Conservation (phyloP, 306 rosid genomes). For the Ormosia emarginata region DNA sequence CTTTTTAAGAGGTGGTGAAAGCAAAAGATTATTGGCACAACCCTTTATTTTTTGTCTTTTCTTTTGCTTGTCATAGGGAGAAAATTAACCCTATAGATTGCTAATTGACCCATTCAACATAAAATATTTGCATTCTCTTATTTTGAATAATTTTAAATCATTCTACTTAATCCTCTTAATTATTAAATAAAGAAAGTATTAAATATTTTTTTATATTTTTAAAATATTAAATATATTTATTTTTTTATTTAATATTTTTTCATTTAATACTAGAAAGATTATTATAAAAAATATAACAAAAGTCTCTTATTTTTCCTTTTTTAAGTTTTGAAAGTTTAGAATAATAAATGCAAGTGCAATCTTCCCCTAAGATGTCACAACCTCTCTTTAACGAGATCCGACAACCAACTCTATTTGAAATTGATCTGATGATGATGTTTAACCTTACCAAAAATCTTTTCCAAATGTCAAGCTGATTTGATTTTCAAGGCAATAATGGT, state of each 20-base stretch:
- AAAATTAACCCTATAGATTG: neutral
- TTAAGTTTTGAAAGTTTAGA: neutral
- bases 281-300: too few relatives aligned
- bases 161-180: too few relatives aligned
- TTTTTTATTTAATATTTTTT: too few relatives aligned
- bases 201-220: too few relatives aligned
- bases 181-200: too few relatives aligned
- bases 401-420: neutral
- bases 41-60: neutral
- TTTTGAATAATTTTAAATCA: too few relatives aligned
- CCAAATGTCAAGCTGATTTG: neutral
- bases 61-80: neutral
- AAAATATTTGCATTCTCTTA: neutral
- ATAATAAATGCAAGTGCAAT: neutral
- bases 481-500: neutral
- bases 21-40: constrained; percentile 5
- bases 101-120: constrained; percentile 10
- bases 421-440: neutral
- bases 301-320: neutral
- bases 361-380: neutral
- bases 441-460: neutral
- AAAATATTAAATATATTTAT: too few relatives aligned
- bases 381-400: neutral
- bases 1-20: constrained; percentile 17
- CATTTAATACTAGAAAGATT: too few relatives aligned